These are phyloP conservation scores for Spergularia marina DNA, from an alignment of 148 eudicot genomes.

Conservation along the genomic window DNA sequence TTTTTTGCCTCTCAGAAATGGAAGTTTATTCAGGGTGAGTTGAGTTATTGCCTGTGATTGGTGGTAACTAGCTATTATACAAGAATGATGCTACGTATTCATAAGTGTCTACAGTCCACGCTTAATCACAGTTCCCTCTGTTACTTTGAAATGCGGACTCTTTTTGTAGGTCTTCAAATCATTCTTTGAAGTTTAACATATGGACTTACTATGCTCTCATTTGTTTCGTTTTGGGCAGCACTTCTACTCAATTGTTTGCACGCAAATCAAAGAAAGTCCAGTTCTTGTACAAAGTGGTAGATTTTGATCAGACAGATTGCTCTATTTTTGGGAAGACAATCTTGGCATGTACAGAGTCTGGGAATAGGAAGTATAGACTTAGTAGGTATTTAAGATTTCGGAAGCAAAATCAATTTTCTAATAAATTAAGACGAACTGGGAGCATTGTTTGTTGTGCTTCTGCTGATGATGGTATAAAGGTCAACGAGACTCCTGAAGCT, in stretches of 20 bases:
- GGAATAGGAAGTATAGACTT: conserved; percentile 32
- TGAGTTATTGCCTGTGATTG: neutral
- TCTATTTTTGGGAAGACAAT: conserved; percentile 41
- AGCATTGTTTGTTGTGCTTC: conserved; percentile 47
- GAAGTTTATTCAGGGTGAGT: neutral
- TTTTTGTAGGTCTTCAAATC: neutral
- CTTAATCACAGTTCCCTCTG: neutral
- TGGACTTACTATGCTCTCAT: conserved; percentile 12
- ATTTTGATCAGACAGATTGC: conserved; percentile 37
- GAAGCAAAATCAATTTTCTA: conserved; percentile 33
- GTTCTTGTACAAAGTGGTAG: conserved; percentile 36
- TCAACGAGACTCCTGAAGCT: conserved; percentile 68
- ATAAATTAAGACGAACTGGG: conserved; percentile 39
- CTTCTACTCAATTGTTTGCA: conserved; percentile 50
- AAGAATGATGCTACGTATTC: neutral
- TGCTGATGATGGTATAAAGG: conserved; percentile 79
- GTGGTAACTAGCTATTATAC: neutral
- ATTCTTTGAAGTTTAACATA: neutral
- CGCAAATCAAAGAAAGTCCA: conserved; percentile 37
- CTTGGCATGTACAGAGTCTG: conserved; percentile 41
- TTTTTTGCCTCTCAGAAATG: neutral
- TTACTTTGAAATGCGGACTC: neutral
- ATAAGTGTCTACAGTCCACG: neutral
- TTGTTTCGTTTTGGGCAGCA: conserved; percentile 52
- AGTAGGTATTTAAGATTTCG: conserved; percentile 35